Conservation (phyloP, 2,329 filamentous ascomycete genomes). For the Verruconis gallopava region DNA sequence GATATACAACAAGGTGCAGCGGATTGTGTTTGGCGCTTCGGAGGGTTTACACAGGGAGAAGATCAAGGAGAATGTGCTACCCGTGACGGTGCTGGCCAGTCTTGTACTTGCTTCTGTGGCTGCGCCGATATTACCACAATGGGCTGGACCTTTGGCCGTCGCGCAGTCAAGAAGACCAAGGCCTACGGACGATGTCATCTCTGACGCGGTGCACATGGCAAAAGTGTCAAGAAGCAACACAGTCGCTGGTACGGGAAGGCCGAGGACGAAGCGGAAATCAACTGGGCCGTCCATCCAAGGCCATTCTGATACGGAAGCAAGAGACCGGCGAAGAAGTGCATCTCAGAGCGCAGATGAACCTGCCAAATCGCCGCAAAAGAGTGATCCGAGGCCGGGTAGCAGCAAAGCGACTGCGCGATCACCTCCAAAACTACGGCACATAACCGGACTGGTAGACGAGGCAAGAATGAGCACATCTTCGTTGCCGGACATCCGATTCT, state of each 20-base stretch:
- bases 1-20: constrained; percentile 79
- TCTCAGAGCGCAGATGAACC: not conserved
- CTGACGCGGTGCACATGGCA: constrained; percentile 41
- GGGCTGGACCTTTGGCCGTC: constrained; percentile 68
- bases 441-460: constrained; percentile 10
- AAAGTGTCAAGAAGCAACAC: constrained; percentile 59
- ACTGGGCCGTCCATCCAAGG: constrained; percentile 9
- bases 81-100: constrained; percentile 68
- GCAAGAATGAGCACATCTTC: constrained; percentile 56
- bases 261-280: constrained; percentile 31
- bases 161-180: constrained; percentile 69
- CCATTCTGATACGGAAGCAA: constrained; percentile 12
- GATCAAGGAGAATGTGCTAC: constrained; percentile 70
- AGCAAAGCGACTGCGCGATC: not conserved
- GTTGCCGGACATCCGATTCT: constrained; percentile 48
- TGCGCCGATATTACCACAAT: constrained; percentile 60
- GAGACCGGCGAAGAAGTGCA: not conserved
- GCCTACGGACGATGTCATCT: constrained; percentile 46
- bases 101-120: constrained; percentile 67
- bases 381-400: constrained; percentile 11
- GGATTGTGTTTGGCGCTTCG: constrained; percentile 69
- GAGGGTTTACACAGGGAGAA: constrained; percentile 57
- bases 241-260: constrained; percentile 37
- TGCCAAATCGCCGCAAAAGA: not conserved
- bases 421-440: not conserved